Base-by-base conservation (phyloP, 441 rosid species). In the Jatropha podagrica region DNA sequence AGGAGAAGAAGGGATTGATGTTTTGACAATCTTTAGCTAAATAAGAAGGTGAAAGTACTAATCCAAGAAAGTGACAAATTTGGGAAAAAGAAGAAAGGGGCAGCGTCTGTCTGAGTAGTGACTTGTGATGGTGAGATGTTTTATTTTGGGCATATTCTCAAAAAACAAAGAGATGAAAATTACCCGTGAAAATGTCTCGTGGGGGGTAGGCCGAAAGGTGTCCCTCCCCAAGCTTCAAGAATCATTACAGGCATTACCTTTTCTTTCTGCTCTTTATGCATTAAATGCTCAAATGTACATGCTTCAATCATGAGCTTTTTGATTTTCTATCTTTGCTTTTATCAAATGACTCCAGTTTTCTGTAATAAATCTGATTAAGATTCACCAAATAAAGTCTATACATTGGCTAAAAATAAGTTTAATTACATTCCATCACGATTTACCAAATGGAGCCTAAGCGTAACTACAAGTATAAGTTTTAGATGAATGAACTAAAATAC, bases 101-200 rank as follows among this genome's bases (percentile, higher is more conserved):
- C 27, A 48, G 52, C 2, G 4, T 4, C 14, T 3, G 32, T 10
- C 52, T 48, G 51, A 48, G 73, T 0, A 46, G 69, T 46, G 64
- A 71, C 74, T 40, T 32, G 73, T 18, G 73, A 78, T 42, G 5
- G 77, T 42, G 78, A 76, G 81, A 74, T 72, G 69, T 54, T 55
- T 74, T 14, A 42, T 42, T 26, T 78, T 75, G 68, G 80, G 48
- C 63, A 6, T 80, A 79, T 78, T 73, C 80, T 81, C 40, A 74
- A 78, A 73, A 69, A 78, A 83, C 88, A 75, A 82, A 76, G 55
- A 11, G 41, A 65, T 38, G 72, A 73, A 75, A 77, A 42, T 69
- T 72, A 80, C 85, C 85, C 84, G 88, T 85, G 89, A 86, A 77
- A 58, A 60, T 73, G 67, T 79, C 83, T 51, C 63, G 73, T 69